phyloP scores from a whole-genome alignment of 306 rosid genomes.

The Cucurbita ficifolia region DNA sequence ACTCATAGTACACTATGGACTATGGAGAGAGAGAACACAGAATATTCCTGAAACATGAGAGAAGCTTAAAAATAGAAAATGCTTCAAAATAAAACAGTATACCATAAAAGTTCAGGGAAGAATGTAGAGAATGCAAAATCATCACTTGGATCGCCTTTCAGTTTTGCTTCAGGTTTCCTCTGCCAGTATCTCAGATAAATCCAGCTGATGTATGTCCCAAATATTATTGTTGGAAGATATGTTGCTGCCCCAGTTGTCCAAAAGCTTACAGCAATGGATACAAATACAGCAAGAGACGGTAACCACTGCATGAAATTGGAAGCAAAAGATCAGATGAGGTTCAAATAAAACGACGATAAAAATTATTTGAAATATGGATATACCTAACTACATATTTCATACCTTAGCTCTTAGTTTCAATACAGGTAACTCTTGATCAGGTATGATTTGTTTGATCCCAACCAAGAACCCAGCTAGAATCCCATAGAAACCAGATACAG shows the following conservation, averaged over 20 bases:
- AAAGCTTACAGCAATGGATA: constrained; percentile 48
- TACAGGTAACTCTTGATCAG: constrained; percentile 77
- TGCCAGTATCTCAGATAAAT: constrained; percentile 98
- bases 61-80: background rate
- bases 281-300: constrained; percentile 49
- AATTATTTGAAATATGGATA: background rate
- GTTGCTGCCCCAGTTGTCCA: constrained; percentile 46
- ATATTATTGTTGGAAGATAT: constrained; percentile 71
- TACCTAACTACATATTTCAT: constrained; percentile 1
- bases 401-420: constrained; percentile 69
- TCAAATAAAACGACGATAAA: constrained; percentile 9
- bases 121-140: constrained; percentile 87
- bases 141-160: constrained; percentile 88
- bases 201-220: constrained; percentile 86
- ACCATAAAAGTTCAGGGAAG: constrained; percentile 85
- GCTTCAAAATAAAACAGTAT: constrained; percentile 2
- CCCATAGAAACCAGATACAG: constrained; percentile 89
- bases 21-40: constrained; percentile 6
- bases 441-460: constrained; percentile 88
- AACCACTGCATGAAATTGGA: constrained; percentile 58
- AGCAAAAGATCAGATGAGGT: constrained; percentile 8
- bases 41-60: background rate
- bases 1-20: background rate
- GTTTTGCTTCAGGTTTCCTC: constrained; percentile 66
- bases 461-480: constrained; percentile 82